Conservation (phyloP, 2,329 filamentous ascomycete genomes). For the Plenodomus lindquistii region DNA sequence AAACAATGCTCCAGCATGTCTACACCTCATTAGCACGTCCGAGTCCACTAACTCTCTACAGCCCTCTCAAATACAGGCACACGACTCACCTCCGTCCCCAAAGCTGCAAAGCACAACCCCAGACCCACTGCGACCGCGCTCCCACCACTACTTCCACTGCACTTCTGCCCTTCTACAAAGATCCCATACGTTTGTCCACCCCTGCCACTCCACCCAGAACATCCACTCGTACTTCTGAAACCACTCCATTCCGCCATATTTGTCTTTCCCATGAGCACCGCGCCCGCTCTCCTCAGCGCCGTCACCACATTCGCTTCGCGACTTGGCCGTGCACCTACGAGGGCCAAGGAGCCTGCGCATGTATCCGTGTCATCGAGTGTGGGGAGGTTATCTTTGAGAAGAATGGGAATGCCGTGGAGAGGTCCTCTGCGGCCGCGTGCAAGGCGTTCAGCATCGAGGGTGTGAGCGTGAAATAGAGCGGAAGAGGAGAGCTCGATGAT, state of each 20-base stretch:
- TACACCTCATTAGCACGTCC: not conserved
- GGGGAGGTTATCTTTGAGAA: constrained; percentile 66
- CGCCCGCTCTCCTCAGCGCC: constrained; percentile 61
- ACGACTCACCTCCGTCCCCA: constrained; percentile 58
- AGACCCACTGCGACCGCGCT: constrained; percentile 61
- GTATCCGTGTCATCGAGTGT: constrained; percentile 43
- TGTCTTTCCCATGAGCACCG: constrained; percentile 65
- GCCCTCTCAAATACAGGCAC: not conserved
- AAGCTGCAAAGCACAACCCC: constrained; percentile 58
- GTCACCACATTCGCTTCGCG: constrained; percentile 61
- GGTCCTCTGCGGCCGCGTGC: constrained; percentile 50
- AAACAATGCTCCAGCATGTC: constrained; percentile 18
- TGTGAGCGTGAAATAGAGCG: constrained; percentile 46
- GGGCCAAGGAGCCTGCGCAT: constrained; percentile 61
- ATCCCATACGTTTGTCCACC: constrained; percentile 64
- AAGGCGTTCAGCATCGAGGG: constrained; percentile 51
- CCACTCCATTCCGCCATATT: constrained; percentile 66
- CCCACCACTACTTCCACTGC: constrained; percentile 63
- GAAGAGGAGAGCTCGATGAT: not conserved
- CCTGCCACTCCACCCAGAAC: constrained; percentile 64
- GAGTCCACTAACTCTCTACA: not conserved
- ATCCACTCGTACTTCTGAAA: constrained; percentile 57
- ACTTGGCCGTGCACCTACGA: constrained; percentile 59
- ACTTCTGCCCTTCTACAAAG: constrained; percentile 62
- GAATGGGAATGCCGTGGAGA: constrained; percentile 63